These are phyloP conservation scores for Heracleum sosnowskyi DNA, from an alignment of 129 eudicot species.

Conservation along the genomic window DNA sequence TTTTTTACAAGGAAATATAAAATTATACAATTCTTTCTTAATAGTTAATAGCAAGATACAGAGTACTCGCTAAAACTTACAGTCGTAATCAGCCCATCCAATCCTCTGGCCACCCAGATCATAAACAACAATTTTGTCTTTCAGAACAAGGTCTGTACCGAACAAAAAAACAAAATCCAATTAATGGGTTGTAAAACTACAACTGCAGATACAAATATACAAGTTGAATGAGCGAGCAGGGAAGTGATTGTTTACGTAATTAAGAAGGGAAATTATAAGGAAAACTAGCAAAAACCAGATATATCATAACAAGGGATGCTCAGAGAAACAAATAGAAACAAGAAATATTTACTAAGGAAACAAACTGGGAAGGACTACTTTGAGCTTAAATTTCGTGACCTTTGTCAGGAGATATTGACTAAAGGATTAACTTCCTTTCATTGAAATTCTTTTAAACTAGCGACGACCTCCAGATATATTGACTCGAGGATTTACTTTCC, in stretches of 20 bases:
- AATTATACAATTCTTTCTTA: not conserved
- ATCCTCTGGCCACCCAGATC: constrained; percentile 84
- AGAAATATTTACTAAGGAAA: not conserved
- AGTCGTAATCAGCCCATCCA: constrained; percentile 93
- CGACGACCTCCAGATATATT: not conserved
- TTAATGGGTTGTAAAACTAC: not conserved
- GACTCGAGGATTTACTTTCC: not conserved
- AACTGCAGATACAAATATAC: not conserved
- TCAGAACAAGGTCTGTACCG: constrained; percentile 72
- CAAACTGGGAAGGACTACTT: not conserved
- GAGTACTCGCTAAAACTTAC: constrained; percentile 36
- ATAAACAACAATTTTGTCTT: constrained; percentile 84
- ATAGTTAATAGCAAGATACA: not conserved
- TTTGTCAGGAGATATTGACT: not conserved
- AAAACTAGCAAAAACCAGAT: not conserved
- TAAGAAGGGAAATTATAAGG: not conserved
- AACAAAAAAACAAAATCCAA: not conserved
- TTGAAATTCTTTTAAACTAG: not conserved
- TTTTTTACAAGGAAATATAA: not conserved
- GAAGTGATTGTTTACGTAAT: not conserved
- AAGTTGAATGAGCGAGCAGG: not conserved
- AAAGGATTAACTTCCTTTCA: not conserved
- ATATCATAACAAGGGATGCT: not conserved
- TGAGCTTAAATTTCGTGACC: not conserved
- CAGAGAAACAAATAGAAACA: not conserved